Base-by-base conservation (phyloP, 2,329 filamentous ascomycete genomes). In the Purpureocillium lavendulum region DNA sequence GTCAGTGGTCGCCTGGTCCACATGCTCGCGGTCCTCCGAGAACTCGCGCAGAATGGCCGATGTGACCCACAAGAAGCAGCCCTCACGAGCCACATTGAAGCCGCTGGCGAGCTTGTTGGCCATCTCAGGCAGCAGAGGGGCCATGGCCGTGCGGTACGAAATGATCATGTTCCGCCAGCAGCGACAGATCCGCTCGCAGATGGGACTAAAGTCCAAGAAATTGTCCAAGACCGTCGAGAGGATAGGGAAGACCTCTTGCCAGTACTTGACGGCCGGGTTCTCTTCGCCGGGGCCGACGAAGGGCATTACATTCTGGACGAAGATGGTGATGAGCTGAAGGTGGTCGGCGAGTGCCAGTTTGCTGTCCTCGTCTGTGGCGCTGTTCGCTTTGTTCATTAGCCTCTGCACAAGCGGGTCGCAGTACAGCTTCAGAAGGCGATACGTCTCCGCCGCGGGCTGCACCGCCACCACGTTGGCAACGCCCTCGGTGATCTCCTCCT, bases 61-160 rank as follows among this genome's bases (percentile, higher is more conserved):
- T 2, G 90, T 96, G 1, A 92, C 90, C 92, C 92, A 98, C n/a
- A 98, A 71, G 72, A 98, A 98, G 59, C 90, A 96, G 11, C 92
- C 92, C 62, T 98, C 90, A 44, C 82, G 78, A 10, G 90, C 96
- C 14, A 77, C 74, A 40, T 84, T 75, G 58, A 98, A 98, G 4
- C 90, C 89, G 46, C 73, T 75, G 1, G 87, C 87, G 41, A 98
- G 75, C 61, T 90, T 94, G 51, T 90, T 85, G 14, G 92, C 94
- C 63, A 98, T 80, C 15, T 80, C 75, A 1, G 85, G 84, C 33
- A 98, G 73, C 34, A 98, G 67, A 17, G 90, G 88, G 12, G 84
- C 78, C 70, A 94, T 94, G 37, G 84, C 84, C 2, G 84, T 92
- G 48, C 92, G 80, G 62, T 97, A 97, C 0, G 89, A 95, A 43